Base-by-base conservation (phyloP, 352 stramenopile species). In the Pythium coloratum region DNA sequence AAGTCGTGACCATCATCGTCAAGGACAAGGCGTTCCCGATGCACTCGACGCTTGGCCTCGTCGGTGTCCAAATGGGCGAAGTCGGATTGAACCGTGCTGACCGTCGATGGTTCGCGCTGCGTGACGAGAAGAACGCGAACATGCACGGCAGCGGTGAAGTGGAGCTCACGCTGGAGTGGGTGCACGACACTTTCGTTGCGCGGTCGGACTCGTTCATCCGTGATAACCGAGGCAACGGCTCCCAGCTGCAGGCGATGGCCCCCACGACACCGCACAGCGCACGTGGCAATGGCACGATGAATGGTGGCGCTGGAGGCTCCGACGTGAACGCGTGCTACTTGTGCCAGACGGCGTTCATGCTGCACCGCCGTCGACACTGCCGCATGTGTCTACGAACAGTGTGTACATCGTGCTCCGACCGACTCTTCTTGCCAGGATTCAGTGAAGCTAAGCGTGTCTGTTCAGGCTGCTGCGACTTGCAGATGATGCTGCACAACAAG, bases 401-500 rank as follows among this genome's bases (percentile, higher is more conserved):
- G 32, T 96, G 88, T 56, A 89, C 84, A 2, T 86, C 83, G n/a
- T 96, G 88, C 67, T 96, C 88, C 1, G 88, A 96, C 46, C 82
- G 88, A 0, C 71, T 96, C 20, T 96, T 96, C 53, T 71, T 96
- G 6, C 88, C 88, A 10, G 88, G 88, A 33, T 96, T 96, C 59
- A 94, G 86, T 46, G 88, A 96, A 61, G 84, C 88, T 3, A 95
- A 96, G 60, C 85, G 88, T 36, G 87, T 96, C 44, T 96, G 88
- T 57, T 90, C 80, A 0, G 88, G 85, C 1, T 96, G 88, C 58
- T 95, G 87, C 51, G 88, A 96, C 64, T 64, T 96, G 62, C 88
- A 96, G 67, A 93, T 96, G 76, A 89, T 92, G 78, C 75, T 96
- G 18, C 88, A 96, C 69, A 94, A 89, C 67, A 93, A 94, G 62